phyloP scores from a whole-genome alignment of 768 basidiomycete species.

The Coprinopsis strossmayeri region DNA sequence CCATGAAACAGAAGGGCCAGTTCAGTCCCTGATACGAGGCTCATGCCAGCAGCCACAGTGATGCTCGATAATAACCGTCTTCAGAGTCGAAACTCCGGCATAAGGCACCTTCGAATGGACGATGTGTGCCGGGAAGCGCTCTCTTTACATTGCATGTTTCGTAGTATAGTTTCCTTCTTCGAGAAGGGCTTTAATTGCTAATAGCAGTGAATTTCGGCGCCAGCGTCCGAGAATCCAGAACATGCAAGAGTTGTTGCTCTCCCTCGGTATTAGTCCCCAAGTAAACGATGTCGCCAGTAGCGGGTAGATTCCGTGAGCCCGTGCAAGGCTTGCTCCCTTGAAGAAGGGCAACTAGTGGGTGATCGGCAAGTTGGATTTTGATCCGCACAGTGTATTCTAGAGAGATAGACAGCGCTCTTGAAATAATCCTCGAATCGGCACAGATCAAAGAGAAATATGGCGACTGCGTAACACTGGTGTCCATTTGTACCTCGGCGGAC shows the following conservation, averaged over 20 bases:
- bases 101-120: too few species aligned
- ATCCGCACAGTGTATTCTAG: constrained; percentile 31
- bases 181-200: too few species aligned
- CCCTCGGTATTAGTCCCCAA: not conserved
- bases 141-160: too few species aligned
- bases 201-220: not conserved
- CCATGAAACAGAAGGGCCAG: too few species aligned
- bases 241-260: constrained; percentile 1
- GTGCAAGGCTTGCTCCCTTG: not conserved
- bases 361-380: constrained; percentile 22
- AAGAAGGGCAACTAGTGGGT: not conserved
- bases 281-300: constrained; percentile 3
- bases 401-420: constrained; percentile 32
- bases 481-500: constrained; percentile 32
- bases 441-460: constrained; percentile 25
- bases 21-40: too few species aligned
- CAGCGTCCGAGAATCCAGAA: not conserved
- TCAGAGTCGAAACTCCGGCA: not conserved
- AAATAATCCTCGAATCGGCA: constrained; percentile 26
- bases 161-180: too few species aligned
- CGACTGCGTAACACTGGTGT: constrained; percentile 25
- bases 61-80: too few species aligned
- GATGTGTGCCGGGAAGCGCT: too few species aligned
- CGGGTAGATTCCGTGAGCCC: not conserved
- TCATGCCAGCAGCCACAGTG: too few species aligned